A percentile compares a stretch with the other conserved stretches of the same genome.
Conservation (phyloP, 2,329 filamentous ascomycete species). For the Ophiostoma triangulosporum region DNA sequence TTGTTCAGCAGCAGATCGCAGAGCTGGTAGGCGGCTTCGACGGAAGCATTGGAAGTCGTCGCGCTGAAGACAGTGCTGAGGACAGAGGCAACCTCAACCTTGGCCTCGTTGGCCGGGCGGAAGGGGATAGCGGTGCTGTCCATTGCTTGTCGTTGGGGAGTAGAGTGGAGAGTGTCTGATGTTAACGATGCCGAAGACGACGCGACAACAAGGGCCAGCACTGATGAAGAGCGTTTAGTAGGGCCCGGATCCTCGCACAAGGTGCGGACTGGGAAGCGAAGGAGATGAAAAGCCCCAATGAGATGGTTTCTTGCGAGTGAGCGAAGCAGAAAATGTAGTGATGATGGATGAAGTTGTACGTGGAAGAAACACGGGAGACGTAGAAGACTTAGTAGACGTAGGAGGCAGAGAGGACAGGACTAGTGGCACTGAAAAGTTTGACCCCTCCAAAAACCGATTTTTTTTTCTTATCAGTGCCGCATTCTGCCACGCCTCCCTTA, state of each 20-base stretch:
- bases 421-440: background rate
- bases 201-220: background rate
- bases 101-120: slow-evolving; percentile 7
- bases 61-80: slow-evolving; percentile 56
- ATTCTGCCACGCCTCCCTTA: slow-evolving; percentile 8
- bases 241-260: slow-evolving; percentile 1
- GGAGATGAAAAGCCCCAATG: background rate
- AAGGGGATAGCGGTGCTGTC: slow-evolving; percentile 14
- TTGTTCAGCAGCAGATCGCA: slow-evolving; percentile 44
- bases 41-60: slow-evolving; percentile 52
- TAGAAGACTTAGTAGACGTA: too few species aligned
- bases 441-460: slow-evolving; percentile 7
- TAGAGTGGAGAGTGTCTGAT: slow-evolving; percentile 3
- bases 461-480: slow-evolving; percentile 7
- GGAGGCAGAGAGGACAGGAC: background rate
- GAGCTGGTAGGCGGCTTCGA: slow-evolving; percentile 50
- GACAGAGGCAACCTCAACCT: slow-evolving; percentile 52
- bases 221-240: background rate
- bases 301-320: background rate
- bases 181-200: background rate
- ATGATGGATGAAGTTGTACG: background rate
- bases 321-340: background rate
- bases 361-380: too few species aligned
- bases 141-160: slow-evolving; percentile 5
- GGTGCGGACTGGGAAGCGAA: background rate